Evolutionary conservation across 306 rosid genomes (phyloP).

Genomic region (Fragaria iinumae): DNA sequence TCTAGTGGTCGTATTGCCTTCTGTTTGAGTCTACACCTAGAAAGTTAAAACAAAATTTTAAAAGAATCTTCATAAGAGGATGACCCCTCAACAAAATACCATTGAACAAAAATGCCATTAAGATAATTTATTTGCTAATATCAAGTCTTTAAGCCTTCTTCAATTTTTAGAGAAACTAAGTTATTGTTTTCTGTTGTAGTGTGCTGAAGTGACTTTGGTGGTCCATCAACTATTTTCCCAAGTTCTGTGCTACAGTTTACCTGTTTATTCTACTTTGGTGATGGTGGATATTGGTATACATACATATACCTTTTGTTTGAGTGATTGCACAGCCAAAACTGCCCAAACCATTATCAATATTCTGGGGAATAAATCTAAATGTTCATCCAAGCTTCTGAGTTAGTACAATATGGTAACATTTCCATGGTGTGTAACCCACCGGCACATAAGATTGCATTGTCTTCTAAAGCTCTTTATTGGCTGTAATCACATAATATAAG

Average conservation of each 20-base stretch:
- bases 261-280: neutral
- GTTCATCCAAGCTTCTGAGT: neutral
- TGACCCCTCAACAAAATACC: neutral
- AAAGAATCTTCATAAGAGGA: neutral
- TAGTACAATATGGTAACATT: neutral
- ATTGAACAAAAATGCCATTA: neutral
- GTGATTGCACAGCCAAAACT: neutral
- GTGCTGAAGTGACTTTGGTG: conserved; percentile 32
- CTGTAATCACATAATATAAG: neutral
- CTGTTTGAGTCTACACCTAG: neutral
- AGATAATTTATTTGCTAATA: neutral
- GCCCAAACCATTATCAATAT: neutral
- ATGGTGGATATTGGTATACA: neutral
- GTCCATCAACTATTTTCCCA: neutral
- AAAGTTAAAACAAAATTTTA: neutral
- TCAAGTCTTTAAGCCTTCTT: neutral
- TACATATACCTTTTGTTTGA: neutral
- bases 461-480: neutral
- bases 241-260: neutral
- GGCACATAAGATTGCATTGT: neutral
- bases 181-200: conserved; percentile 18
- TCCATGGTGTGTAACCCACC: neutral
- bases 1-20: neutral
- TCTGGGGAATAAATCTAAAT: neutral
- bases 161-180: neutral